Evolutionary conservation across 2,329 filamentous ascomycete genomes (phyloP).

Genomic region (Lecanoromycetidae sp.): DNA sequence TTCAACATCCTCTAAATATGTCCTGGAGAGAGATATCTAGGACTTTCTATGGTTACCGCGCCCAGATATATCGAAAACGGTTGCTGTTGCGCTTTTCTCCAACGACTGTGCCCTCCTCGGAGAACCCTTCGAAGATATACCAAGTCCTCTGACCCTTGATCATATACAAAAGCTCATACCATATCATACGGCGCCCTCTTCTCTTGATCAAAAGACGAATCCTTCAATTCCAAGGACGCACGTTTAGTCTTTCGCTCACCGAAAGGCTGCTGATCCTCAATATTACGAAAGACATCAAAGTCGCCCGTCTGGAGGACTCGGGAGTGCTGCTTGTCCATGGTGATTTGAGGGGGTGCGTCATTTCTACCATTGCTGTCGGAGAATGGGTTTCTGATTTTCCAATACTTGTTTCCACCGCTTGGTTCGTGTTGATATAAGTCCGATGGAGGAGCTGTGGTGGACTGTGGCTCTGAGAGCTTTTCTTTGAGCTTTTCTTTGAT

Average conservation of each 20-base stretch:
- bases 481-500: background rate
- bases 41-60: too few relatives aligned
- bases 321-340: background rate
- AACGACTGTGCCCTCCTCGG: too few relatives aligned
- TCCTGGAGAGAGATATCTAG: too few relatives aligned
- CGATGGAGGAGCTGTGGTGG: background rate
- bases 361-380: background rate
- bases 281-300: background rate
- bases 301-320: background rate
- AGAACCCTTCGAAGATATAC: too few relatives aligned
- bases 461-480: background rate
- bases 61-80: too few relatives aligned
- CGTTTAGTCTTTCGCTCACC: background rate
- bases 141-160: too few relatives aligned
- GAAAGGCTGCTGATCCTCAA: background rate
- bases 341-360: background rate
- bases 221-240: background rate
- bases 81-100: too few relatives aligned
- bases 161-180: background rate
- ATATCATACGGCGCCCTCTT: conserved; percentile 2
- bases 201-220: background rate
- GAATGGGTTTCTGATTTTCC: background rate
- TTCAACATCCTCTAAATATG: too few relatives aligned
- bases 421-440: background rate
- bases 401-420: background rate